Percentiles rank a stretch among this genome's conserved stretches.
Evolutionary conservation across 2,329 filamentous ascomycete species (phyloP).

Genomic region (Fusarium sp.): DNA sequence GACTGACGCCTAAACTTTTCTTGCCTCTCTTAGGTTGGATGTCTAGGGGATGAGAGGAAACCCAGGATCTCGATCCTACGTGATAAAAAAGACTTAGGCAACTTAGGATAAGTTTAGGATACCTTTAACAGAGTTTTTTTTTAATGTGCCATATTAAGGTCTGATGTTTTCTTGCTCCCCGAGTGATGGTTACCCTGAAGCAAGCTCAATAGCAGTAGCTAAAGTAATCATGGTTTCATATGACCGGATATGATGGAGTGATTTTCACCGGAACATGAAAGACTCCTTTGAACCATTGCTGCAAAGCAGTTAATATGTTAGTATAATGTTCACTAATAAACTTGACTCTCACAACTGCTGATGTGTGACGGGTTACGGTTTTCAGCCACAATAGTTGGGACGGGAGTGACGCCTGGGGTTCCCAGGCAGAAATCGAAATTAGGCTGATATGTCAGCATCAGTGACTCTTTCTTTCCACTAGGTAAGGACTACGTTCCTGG

Average conservation of each 20-base stretch:
- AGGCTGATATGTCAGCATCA: background rate
- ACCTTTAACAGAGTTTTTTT: background rate
- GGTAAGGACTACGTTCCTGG: background rate
- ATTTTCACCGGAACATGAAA: background rate
- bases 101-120: background rate
- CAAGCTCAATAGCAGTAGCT: background rate
- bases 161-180: background rate
- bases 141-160: background rate
- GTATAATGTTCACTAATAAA: background rate
- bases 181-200: background rate
- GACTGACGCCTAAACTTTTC: background rate
- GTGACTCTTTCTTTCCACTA: slow-evolving; percentile 25
- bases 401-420: background rate
- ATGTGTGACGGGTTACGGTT: background rate
- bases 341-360: background rate
- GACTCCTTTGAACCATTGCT: background rate
- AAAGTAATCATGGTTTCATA: background rate
- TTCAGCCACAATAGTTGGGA: background rate
- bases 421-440: slow-evolving; percentile 4
- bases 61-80: background rate
- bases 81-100: background rate
- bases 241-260: background rate
- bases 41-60: background rate
- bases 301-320: background rate
- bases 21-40: background rate